phyloP scores from a whole-genome alignment of 768 basidiomycete species.

The Hygrocybe punicea region DNA sequence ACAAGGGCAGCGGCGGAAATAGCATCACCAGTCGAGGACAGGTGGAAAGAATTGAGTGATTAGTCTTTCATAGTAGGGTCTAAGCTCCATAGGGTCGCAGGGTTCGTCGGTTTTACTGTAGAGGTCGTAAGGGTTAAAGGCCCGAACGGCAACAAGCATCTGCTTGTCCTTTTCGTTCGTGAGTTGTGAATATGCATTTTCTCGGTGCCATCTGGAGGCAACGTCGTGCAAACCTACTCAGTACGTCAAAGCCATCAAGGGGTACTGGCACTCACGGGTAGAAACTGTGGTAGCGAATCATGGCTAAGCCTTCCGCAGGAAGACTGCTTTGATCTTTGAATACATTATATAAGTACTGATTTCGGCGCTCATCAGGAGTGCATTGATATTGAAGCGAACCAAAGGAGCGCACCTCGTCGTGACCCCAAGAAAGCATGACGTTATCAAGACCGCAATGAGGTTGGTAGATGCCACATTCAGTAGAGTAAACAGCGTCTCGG shows the following conservation, averaged over 20 bases:
- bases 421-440: conserved; percentile 88
- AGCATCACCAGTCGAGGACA: conserved; percentile 68
- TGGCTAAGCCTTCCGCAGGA: conserved; percentile 77
- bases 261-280: conserved; percentile 58
- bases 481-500: conserved; percentile 60
- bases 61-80: conserved; percentile 79
- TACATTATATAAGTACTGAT: conserved; percentile 78
- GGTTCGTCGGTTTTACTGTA: conserved; percentile 85
- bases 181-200: conserved; percentile 78
- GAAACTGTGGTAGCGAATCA: conserved; percentile 95
- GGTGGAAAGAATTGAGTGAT: conserved; percentile 86
- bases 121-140: conserved; percentile 93
- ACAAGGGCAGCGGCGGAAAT: not conserved
- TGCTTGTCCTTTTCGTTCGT: conserved; percentile 66
- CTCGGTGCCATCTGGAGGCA: conserved; percentile 71
- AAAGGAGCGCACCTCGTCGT: conserved; percentile 69
- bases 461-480: conserved; percentile 71
- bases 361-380: not conserved
- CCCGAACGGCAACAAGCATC: conserved; percentile 68
- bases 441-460: conserved; percentile 80
- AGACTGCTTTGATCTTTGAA: conserved; percentile 79
- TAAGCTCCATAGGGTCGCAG: conserved; percentile 56
- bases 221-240: not conserved
- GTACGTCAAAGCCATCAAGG: not conserved
- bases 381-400: not conserved